Percentiles rank a stretch among this genome's conserved stretches.
phyloP scores from a whole-genome alignment of 805 yeast species.

The Yarrowia osloensis region DNA sequence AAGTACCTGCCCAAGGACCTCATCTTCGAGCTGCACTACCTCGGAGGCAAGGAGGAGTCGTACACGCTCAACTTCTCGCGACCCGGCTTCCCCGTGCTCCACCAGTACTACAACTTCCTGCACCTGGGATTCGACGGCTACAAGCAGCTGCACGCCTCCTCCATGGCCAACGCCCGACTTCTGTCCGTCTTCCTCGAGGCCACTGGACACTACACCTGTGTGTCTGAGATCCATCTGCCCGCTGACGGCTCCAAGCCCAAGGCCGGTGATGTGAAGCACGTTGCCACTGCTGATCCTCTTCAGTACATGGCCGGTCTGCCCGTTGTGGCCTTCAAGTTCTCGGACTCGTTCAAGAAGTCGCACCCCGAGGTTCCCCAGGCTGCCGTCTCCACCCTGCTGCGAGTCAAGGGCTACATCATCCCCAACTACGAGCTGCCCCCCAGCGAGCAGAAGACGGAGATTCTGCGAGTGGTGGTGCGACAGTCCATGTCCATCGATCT shows the following conservation, averaged over 20 bases:
- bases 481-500: constrained; percentile 64
- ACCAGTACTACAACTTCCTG: constrained; percentile 81
- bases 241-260: constrained; percentile 32
- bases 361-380: constrained; percentile 86
- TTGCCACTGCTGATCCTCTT: constrained; percentile 36
- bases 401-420: constrained; percentile 82
- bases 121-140: constrained; percentile 74
- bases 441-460: constrained; percentile 59
- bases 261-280: constrained; percentile 32
- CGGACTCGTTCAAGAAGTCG: constrained; percentile 54
- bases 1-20: constrained; percentile 66
- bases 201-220: constrained; percentile 65
- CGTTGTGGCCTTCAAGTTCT: constrained; percentile 81
- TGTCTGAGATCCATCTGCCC: constrained; percentile 75
- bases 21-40: constrained; percentile 74
- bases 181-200: constrained; percentile 61
- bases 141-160: constrained; percentile 57
- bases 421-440: constrained; percentile 86
- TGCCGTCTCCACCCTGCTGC: constrained; percentile 66
- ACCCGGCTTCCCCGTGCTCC: constrained; percentile 88
- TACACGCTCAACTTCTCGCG: constrained; percentile 86
- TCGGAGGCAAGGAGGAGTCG: constrained; percentile 87
- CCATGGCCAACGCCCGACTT: constrained; percentile 73
- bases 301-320: constrained; percentile 77
- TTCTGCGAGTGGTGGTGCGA: constrained; percentile 82